Evolutionary conservation across 352 stramenopile species (phyloP), one percentile per base, ranked within the genome.

Genomic region (Pythium rishiriense): DNA sequence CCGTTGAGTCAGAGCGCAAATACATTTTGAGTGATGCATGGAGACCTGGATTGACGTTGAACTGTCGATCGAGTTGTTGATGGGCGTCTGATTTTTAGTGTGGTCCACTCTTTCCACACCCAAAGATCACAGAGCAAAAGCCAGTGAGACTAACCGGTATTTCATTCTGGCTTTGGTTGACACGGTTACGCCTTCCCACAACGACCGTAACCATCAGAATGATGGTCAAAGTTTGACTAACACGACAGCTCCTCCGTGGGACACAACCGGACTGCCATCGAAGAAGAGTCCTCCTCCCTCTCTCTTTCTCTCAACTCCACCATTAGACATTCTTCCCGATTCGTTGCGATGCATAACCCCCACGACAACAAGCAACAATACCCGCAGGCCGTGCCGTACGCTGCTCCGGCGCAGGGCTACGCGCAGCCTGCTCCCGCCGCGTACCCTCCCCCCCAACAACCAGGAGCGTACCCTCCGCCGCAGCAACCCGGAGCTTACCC

Each of bases 371-470:
- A 54, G 10, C 42, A 33, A 9, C 26, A 22, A 4, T 57, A 55
- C 24, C 60, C 50, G 21, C 52, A 67, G 50, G 47, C 52, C 19
- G 48, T 49, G 21, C 59, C 59, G 15, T 48, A 65, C 24, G 58
- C 58, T 35, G 29, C 46, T 14, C 58, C 58, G n/a, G 58, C 35
- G 12, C 58, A 49, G 45, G 58, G 47, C 12, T 64, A 64, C 47
- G 39, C 51, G 14, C 59, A 68, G 50, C 49, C 59, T 21, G 47
- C 58, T 6, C 39, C 53, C 4, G 37, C 52, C 7, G 56, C 33
- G 11, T 71, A 67, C 45, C 64, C 64, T 35, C 58, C 46, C 21
- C 51, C 51, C 25, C 65, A 56, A 31, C 50, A 53, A 17, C 64
- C 57, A 11, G 56, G 49, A 47, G 56, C 56, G n/a, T 52, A 55